Percentiles rank a stretch among this genome's conserved stretches.
These are phyloP conservation scores for Xylariomycetidae sp. DNA, from an alignment of 2,329 filamentous ascomycete species.

Conservation along the genomic window DNA sequence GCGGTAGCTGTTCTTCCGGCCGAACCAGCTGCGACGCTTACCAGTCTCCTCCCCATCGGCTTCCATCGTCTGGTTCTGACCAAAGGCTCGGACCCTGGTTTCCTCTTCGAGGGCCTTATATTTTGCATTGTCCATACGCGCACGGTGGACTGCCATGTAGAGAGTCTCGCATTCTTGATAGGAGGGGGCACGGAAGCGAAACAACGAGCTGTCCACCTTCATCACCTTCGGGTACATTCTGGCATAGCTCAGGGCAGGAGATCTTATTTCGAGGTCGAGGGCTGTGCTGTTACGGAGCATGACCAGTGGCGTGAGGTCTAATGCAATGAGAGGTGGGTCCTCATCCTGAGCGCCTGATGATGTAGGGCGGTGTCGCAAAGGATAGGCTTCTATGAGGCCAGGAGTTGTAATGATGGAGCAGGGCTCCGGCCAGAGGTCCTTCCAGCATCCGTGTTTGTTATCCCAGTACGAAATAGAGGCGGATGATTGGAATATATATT, in stretches of 20 bases:
- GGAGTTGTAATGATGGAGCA: slow-evolving; percentile 54
- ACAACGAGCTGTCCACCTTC: slow-evolving; percentile 62
- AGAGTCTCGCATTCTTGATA: slow-evolving; percentile 74
- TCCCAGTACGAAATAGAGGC: slow-evolving; percentile 60
- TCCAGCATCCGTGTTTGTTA: slow-evolving; percentile 55
- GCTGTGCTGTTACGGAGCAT: slow-evolving; percentile 86
- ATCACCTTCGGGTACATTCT: slow-evolving; percentile 61
- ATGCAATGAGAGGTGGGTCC: slow-evolving; percentile 52
- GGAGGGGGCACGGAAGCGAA: slow-evolving; percentile 82
- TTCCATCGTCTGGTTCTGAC: slow-evolving; percentile 45
- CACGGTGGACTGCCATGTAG: slow-evolving; percentile 81
- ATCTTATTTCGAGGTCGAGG: slow-evolving; percentile 90
- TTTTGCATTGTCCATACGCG: slow-evolving; percentile 87
- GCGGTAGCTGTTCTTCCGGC: slow-evolving; percentile 61
- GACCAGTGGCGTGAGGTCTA: slow-evolving; percentile 88
- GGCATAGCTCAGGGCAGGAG: slow-evolving; percentile 63
- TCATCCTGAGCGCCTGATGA: slow-evolving; percentile 30
- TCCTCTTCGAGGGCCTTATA: slow-evolving; percentile 68
- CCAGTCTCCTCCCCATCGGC: slow-evolving; percentile 45
- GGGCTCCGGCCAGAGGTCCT: slow-evolving; percentile 46
- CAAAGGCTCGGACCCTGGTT: slow-evolving; percentile 69
- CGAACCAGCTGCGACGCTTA: slow-evolving; percentile 53
- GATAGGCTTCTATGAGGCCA: slow-evolving; percentile 55
- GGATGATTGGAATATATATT: slow-evolving; percentile 42
- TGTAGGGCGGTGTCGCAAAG: slow-evolving; percentile 33